Percentiles rank a stretch among this genome's conserved stretches.
phyloP scores from a whole-genome alignment of 208 protist genomes.

The Trypanosoma rangeli region DNA sequence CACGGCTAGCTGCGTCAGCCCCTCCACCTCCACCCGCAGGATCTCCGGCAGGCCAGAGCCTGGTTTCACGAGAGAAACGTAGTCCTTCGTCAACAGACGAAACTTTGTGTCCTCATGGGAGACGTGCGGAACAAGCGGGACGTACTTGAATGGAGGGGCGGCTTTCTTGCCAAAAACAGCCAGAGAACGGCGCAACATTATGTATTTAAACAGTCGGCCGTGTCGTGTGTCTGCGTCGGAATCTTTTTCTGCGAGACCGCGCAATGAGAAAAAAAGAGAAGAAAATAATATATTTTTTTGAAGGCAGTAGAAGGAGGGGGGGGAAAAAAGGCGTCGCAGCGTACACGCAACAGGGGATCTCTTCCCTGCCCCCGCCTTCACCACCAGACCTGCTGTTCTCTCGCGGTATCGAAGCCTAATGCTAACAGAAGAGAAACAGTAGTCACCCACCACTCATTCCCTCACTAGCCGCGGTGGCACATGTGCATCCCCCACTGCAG shows the following conservation, averaged over 20 bases:
- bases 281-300: neutral
- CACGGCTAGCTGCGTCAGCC: constrained; percentile 80
- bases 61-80: constrained; percentile 74
- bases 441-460: too few species aligned
- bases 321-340: too few species aligned
- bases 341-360: too few species aligned
- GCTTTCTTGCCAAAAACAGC: constrained; percentile 24
- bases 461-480: too few species aligned
- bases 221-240: too few species aligned
- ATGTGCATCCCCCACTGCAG: too few species aligned
- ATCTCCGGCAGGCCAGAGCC: constrained; percentile 65
- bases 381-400: too few species aligned
- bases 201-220: neutral
- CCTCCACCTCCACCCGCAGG: constrained; percentile 89
- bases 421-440: too few species aligned
- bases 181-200: constrained; percentile 59
- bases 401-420: too few species aligned
- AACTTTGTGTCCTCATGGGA: constrained; percentile 67
- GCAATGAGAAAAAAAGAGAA: neutral
- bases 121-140: constrained; percentile 73
- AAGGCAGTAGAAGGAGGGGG: too few species aligned
- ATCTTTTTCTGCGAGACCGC: neutral
- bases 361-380: too few species aligned
- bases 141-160: constrained; percentile 64
- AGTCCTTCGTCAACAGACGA: constrained; percentile 85